Base-by-base conservation (phyloP, 768 basidiomycete species). In the Pholiota molesta region DNA sequence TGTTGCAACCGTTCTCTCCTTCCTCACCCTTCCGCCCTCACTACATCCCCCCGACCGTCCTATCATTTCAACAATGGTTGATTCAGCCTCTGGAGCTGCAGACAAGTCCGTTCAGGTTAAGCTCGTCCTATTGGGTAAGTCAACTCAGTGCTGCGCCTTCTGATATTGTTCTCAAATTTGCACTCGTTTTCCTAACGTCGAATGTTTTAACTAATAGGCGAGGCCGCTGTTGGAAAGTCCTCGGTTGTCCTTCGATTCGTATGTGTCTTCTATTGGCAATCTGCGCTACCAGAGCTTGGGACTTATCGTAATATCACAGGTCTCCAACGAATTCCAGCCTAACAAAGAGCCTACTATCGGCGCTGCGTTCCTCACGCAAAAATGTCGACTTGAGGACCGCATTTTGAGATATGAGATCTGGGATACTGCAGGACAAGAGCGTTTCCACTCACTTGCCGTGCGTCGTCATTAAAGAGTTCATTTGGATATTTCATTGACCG, bases 311-410 rank as follows among this genome's bases (percentile, higher is more conserved):
- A 59, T 35, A 42, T 55, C 62, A 42, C 60, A 95, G 93, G 93
- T 95, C 57, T 91, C 91, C 73, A 95, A 99, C 79, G 97, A 99
- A 75, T 99, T 99, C 76, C 96, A 98, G 77, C 88, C 94, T 63
- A 98, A 99, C 85, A 99, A 98, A 76, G 95, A 97, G 71, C 97
- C 97, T 10, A 99, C 97, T 26, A 99, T 99, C 70, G 97, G 96
- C 37, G 96, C 96, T 55, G 96, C 94, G 4, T 97, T 97, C 80
- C 75, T 97, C 57, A 97, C 95, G 16, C 95, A 97, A 83, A 95
- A 96, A 76, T 96, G 94, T 71, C 90, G 94, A 58, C 82, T 96
- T 39, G 97, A 99, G 75, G 97, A 99, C 77, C 91, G 92, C 59
- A 90, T 94, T 26, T 79, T 95, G 65, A 89, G 93, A 59, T 95